Evolutionary conservation across 495 filamentous ascomycete genomes (phyloP), one percentile per base, ranked within the genome.

Genomic region (Antarctomyces pellizariae): DNA sequence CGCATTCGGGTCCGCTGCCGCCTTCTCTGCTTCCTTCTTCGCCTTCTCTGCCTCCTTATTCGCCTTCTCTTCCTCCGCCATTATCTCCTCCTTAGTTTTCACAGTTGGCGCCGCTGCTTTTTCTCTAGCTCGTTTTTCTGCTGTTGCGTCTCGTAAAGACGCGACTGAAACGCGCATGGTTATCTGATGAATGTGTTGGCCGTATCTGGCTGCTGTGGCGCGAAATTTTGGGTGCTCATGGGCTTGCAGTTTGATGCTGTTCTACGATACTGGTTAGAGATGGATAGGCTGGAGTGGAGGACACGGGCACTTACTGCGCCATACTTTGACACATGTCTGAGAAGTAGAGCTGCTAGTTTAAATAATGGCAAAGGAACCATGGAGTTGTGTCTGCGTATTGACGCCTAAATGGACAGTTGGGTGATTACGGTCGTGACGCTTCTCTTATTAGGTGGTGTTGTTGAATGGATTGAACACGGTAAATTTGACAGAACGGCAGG

Each of bases 211-310:
- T 10, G 86, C 89, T 44, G 89, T 67, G 13, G 48, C 47, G 10
- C 89, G 76, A 52, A 95, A 99, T 10, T 68, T 57, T 24, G 82
- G 77, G 54, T 95, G 89, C 43, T 99, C 89, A 38, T 75, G 76
- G 9, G 86, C 89, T 59, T 93, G 83, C 13, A 58, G 61, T 50
- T 92, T 95, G 52, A 99, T 90, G 46, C 64, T 68, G 45, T 79
- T 92, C 86, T 97, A n/a, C n/a, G n/a, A n/a, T n/a, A n/a, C n/a
- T n/a, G n/a, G n/a, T n/a, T n/a, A n/a, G 46, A 6, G 24, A 18
- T 1, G 22, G 12, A 28, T 30, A 13, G 27, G 24, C 23, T 15
- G 21, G 21, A 24, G 15, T 25, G 21, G 20, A 25, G 22, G 29
- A 42, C 17, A 43, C 12, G 8, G 7, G 12, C 9, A 41, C 54